A percentile compares a stretch with the other conserved stretches of the same genome.
Conservation (phyloP, 148 eudicot genomes). For the Dianthus caryophyllus region DNA sequence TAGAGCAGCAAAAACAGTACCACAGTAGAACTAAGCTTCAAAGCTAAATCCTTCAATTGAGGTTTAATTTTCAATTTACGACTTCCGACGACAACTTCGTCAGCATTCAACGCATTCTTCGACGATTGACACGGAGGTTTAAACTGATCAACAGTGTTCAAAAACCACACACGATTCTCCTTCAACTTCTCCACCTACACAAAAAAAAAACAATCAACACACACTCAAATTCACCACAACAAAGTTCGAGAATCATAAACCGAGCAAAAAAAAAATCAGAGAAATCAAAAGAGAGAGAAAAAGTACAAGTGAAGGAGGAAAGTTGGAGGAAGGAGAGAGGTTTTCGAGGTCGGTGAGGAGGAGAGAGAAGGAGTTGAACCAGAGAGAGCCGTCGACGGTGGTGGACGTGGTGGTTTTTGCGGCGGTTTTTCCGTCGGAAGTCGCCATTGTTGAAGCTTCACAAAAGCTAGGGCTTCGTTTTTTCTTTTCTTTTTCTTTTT, state of each 20-base stretch:
- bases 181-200: slow-evolving; percentile 62
- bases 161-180: slow-evolving; percentile 68
- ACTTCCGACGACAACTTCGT: slow-evolving; percentile 44
- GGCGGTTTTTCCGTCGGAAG: slow-evolving; percentile 23
- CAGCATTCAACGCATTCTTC: slow-evolving; percentile 63
- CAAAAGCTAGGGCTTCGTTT: slow-evolving; percentile 19
- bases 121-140: slow-evolving; percentile 71
- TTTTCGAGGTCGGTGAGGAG: slow-evolving; percentile 74
- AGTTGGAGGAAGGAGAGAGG: slow-evolving; percentile 48
- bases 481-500: neutral
- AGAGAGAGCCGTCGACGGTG: slow-evolving; percentile 74
- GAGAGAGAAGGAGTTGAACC: slow-evolving; percentile 81
- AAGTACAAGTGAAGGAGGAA: slow-evolving; percentile 52
- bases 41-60: slow-evolving; percentile 56
- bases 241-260: neutral
- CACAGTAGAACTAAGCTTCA: slow-evolving; percentile 64
- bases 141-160: slow-evolving; percentile 60
- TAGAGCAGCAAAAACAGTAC: slow-evolving; percentile 33
- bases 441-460: slow-evolving; percentile 36
- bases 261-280: neutral
- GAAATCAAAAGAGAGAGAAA: slow-evolving; percentile 19
- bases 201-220: neutral
- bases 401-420: slow-evolving; percentile 32
- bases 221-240: neutral
- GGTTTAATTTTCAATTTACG: slow-evolving; percentile 59